phyloP scores from a whole-genome alignment of 345 rosid species.

The Brassica incana region DNA sequence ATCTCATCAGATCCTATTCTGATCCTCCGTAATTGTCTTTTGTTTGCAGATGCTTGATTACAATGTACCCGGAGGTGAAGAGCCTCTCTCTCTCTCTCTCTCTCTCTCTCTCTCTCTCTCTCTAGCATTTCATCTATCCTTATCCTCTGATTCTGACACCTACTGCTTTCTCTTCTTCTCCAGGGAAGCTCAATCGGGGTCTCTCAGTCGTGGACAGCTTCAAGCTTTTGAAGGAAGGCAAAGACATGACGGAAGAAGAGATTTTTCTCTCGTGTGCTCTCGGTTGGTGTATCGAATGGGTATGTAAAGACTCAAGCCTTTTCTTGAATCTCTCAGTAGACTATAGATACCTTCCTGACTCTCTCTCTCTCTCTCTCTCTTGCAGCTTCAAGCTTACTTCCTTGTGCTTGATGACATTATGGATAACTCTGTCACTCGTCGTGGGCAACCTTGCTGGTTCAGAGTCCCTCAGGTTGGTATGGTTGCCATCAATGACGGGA shows the following conservation, averaged over 20 bases:
- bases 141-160: neutral
- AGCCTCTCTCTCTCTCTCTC: neutral
- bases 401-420: conserved; percentile 82
- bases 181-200: conserved; percentile 91
- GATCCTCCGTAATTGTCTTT: neutral
- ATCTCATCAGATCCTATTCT: neutral
- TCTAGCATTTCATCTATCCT: neutral
- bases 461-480: conserved; percentile 43
- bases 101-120: neutral
- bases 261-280: conserved; percentile 65
- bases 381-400: conserved; percentile 74
- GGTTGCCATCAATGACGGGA: conserved; percentile 66
- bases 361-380: neutral
- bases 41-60: conserved; percentile 81
- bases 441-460: conserved; percentile 89
- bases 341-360: neutral
- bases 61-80: conserved; percentile 78
- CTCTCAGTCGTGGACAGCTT: conserved; percentile 81
- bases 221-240: conserved; percentile 59
- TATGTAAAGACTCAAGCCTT: conserved; percentile 34
- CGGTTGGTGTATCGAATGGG: conserved; percentile 96
- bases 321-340: neutral
- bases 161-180: conserved; percentile 8
- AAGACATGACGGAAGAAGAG: conserved; percentile 61
- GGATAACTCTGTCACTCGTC: conserved; percentile 77